These are phyloP conservation scores for Leucosporidium scottii DNA, from an alignment of 768 basidiomycete genomes.

Conservation along the genomic window DNA sequence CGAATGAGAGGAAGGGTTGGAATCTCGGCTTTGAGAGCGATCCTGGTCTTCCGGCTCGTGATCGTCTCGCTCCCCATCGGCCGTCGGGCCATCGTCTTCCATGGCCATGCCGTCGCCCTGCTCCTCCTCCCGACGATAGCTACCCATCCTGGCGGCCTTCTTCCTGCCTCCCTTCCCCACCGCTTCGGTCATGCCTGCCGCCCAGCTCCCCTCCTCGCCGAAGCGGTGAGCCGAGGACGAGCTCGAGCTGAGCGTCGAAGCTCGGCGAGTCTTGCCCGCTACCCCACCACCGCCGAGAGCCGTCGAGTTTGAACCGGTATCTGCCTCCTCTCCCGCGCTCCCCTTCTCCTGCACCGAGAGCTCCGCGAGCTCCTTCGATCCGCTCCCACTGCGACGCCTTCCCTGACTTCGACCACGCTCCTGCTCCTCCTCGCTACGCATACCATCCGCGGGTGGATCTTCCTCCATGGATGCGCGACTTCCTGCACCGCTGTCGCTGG, in stretches of 20 bases:
- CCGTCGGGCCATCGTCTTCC: background rate
- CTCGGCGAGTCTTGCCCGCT: background rate
- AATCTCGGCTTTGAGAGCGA: background rate
- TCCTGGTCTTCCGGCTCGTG: background rate
- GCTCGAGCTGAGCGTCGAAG: background rate
- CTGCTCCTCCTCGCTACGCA: no score
- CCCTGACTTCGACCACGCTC: no score
- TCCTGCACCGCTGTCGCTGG: no score
- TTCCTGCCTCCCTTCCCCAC: background rate
- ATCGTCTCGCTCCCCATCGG: background rate
- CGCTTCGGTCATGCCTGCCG: background rate
- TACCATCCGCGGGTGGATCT: no score
- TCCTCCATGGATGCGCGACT: no score
- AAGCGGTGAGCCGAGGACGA: no score
- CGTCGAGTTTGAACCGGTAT: no score
- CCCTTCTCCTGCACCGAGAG: no score
- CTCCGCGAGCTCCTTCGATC: no score
- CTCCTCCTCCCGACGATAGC: background rate
- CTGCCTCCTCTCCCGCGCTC: no score
- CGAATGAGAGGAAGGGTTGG: background rate
- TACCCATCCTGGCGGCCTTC: slow-evolving; percentile 13
- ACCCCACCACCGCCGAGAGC: background rate
- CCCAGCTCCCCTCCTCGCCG: background rate
- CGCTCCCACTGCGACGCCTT: no score
- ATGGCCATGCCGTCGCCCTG: background rate